These are phyloP conservation scores for Clonostachys rosea DNA, from an alignment of 2,329 filamentous ascomycete genomes.

Conservation along the genomic window DNA sequence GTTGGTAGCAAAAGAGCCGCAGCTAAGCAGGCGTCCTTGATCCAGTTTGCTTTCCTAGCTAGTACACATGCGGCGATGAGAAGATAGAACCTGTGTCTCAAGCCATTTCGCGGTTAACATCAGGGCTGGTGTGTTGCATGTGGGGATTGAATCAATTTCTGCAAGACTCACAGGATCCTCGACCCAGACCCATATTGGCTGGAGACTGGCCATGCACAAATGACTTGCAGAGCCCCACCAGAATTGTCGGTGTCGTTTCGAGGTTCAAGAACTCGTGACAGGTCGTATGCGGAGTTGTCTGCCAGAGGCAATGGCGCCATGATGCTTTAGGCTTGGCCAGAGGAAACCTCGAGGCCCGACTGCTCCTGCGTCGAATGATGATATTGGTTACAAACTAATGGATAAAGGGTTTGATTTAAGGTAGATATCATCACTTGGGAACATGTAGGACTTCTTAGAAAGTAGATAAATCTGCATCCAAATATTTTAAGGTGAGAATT, in stretches of 20 bases:
- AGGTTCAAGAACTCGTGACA: background rate
- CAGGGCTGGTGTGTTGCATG: background rate
- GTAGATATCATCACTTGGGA: no score
- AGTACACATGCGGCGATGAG: conserved; percentile 59
- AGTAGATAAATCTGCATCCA: no score
- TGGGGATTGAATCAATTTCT: background rate
- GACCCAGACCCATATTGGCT: conserved; percentile 53
- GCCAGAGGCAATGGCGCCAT: no score
- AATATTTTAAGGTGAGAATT: no score
- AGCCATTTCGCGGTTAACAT: background rate
- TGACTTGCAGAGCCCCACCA: conserved; percentile 26
- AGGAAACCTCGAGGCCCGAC: no score
- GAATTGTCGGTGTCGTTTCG: background rate
- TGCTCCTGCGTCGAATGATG: no score
- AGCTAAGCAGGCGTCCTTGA: conserved; percentile 58
- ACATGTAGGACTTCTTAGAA: no score
- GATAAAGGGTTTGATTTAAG: no score
- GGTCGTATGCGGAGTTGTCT: no score
- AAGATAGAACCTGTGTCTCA: conserved; percentile 50
- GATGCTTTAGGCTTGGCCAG: no score
- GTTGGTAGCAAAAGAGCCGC: conserved; percentile 59
- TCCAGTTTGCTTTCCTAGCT: conserved; percentile 56
- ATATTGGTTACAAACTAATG: no score
- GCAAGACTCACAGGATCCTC: conserved; percentile 37
- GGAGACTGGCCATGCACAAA: conserved; percentile 52